Evolutionary conservation across 257 asterid species (phyloP), one percentile per base, ranked within the genome.

Genomic region (Penstemon eatonii): DNA sequence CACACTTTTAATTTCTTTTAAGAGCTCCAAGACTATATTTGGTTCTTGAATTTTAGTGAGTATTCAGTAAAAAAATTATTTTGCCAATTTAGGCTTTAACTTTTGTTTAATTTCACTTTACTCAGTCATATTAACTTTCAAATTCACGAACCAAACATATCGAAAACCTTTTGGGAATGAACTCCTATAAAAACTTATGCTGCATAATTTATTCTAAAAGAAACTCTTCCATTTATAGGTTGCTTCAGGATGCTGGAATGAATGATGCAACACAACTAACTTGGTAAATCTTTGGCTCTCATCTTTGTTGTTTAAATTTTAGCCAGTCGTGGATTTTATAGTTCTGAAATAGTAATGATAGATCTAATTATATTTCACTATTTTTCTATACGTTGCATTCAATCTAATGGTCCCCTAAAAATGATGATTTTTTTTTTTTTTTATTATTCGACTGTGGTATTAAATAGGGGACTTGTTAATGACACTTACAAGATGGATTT

Each of bases 401-500:
- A 4, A 56, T 46, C 39, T 60, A 10, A 55, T 44, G 41, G n/a
- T 5, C 39, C 11, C 38, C 18, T 44, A 39, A 12, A 25, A 25
- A 25, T 25, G 2, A 2, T 1, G 2, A 25, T 25, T 25, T 13
- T 56, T 4, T 12, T 13, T 5, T 51, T 55, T 1, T 40, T 59
- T 68, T 6, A 10, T 37, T 8, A 56, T 68, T 9, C 62, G 63
- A 19, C 65, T 65, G 65, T 57, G 71, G 75, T 47, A 55, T 54
- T 69, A 60, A 71, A 68, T 80, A 93, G 98, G 99, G 99, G 97
- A 63, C 80, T 90, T 43, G 82, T 90, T 45, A 93, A 93, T 53
- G 99, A 93, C 79, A 88, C 97, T 12, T 93, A 93, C 78, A 93
- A 88, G 83, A 93, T 87, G 96, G 99, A 93, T 76, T 83, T 93